A percentile compares a stretch with the other conserved stretches of the same genome.
Conservation (phyloP, 192 early-diverging fungal genomes). For the Coemansia sp. region DNA sequence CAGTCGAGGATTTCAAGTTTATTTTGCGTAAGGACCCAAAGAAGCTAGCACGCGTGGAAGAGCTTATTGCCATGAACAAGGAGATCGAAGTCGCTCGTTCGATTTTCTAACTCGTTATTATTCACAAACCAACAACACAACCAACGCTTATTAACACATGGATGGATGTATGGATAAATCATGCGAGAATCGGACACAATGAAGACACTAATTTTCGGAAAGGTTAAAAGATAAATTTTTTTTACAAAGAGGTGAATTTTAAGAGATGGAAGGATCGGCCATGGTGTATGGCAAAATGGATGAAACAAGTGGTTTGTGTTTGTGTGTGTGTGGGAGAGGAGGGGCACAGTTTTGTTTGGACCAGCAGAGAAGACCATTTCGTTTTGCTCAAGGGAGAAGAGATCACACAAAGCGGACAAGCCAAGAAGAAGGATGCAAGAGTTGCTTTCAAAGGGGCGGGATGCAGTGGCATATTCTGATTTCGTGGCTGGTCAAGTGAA, state of each 20-base stretch:
- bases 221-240: no score
- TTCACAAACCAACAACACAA: not conserved
- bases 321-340: not conserved
- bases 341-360: not conserved
- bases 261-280: not conserved
- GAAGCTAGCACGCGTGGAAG: slow-evolving; percentile 51
- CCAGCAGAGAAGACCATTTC: not conserved
- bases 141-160: no score
- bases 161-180: no score
- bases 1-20: slow-evolving; percentile 51
- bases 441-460: no score
- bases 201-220: no score
- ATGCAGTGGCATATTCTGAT: slow-evolving; percentile 1
- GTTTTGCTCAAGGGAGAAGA: not conserved
- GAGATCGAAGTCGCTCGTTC: slow-evolving; percentile 45
- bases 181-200: not conserved
- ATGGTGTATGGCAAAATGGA: not conserved
- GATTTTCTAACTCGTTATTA: slow-evolving; percentile 16
- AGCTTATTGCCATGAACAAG: slow-evolving; percentile 53
- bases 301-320: not conserved
- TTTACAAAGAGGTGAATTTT: not conserved
- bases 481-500: slow-evolving; percentile 1
- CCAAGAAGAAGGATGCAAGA: no score
- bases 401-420: no score
- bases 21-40: slow-evolving; percentile 53